Percentiles rank a stretch among this genome's conserved stretches.
Conservation (phyloP, 2,329 filamentous ascomycete species). For the Diaporthe aspalathi region DNA sequence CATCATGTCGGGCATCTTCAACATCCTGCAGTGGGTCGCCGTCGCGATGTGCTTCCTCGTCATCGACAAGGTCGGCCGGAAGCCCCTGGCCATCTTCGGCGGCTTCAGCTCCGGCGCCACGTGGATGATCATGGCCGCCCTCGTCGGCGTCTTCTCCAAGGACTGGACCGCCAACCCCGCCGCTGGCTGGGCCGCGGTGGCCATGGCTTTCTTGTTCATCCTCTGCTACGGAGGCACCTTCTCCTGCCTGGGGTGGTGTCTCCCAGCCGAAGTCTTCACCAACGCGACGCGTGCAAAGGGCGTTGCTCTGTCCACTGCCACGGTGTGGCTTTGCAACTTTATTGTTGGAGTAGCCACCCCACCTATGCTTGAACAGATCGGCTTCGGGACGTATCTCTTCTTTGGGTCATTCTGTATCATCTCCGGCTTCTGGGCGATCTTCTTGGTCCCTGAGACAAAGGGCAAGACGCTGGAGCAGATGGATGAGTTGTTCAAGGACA, state of each 20-base stretch:
- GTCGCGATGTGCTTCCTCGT: slow-evolving; percentile 59
- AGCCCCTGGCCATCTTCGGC: slow-evolving; percentile 57
- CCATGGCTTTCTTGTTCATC: slow-evolving; percentile 42
- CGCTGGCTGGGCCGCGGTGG: slow-evolving; percentile 67
- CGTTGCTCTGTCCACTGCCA: slow-evolving; percentile 67
- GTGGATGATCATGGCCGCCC: slow-evolving; percentile 63
- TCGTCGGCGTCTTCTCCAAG: slow-evolving; percentile 60
- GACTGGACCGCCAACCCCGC: slow-evolving; percentile 58
- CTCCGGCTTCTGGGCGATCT: slow-evolving; percentile 52
- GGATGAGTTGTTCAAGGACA: slow-evolving; percentile 46
- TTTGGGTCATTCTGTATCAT: slow-evolving; percentile 69
- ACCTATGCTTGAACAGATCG: slow-evolving; percentile 64
- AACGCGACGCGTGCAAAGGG: slow-evolving; percentile 72
- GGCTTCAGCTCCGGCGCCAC: slow-evolving; percentile 61
- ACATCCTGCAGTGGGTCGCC: slow-evolving; percentile 58
- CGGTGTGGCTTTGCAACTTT: slow-evolving; percentile 73
- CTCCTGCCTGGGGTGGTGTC: slow-evolving; percentile 51
- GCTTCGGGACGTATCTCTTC: slow-evolving; percentile 66
- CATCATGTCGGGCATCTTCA: slow-evolving; percentile 48
- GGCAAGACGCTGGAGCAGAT: slow-evolving; percentile 54
- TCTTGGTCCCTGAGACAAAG: slow-evolving; percentile 65
- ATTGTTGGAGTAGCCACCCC: slow-evolving; percentile 70
- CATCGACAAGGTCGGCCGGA: slow-evolving; percentile 60
- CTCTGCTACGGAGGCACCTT: slow-evolving; percentile 26
- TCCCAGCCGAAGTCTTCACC: slow-evolving; percentile 70